Evolutionary conservation across 768 basidiomycete genomes (phyloP), one percentile per base, ranked within the genome.

Genomic region (Amanita brunnescens): DNA sequence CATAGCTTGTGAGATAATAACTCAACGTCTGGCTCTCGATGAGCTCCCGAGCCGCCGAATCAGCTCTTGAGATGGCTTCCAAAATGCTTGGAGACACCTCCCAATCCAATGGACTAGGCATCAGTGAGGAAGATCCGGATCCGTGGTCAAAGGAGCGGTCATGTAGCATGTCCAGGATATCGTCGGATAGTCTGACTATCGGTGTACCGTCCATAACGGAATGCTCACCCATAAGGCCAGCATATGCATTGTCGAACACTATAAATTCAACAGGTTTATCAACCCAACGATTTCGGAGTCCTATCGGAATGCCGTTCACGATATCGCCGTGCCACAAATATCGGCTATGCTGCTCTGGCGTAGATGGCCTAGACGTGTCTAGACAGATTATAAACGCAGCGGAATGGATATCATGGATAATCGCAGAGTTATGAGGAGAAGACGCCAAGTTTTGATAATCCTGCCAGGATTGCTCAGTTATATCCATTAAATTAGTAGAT

Each of bases 141-240:
- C 83, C 82, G 40, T 81, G 76, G 59, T 89, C 83, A 55, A 89
- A 91, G n/a, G 67, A 55, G 16, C 77, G 77, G 55, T 75, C 65
- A 18, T 79, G 72, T 23, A 91, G 66, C 61, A 73, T 73, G 52
- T 74, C 74, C 55, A 91, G 73, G 33, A 90, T 70, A 16, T 81
- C 76, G 59, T 91, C 84, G 58, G 80, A 85, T 58, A 90, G 63
- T 20, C 88, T 76, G 21, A 78, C 80, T 13, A 80, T 86, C 3
- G 90, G 90, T 13, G 90, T 91, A 32, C 90, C 90, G 59, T 92
- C 90, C 90, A 92, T 92, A 53, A 88, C 73, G 14, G 87, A 89
- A 63, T 92, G 94, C 65, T 97, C 94, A 41, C 94, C 94, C 79
- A 95, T 87, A 59, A 96, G 67, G 4, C 92, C 94, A 1, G 90